Evolutionary conservation across 306 rosid genomes (phyloP), one percentile per base, ranked within the genome.

Genomic region (Lupinus albus): DNA sequence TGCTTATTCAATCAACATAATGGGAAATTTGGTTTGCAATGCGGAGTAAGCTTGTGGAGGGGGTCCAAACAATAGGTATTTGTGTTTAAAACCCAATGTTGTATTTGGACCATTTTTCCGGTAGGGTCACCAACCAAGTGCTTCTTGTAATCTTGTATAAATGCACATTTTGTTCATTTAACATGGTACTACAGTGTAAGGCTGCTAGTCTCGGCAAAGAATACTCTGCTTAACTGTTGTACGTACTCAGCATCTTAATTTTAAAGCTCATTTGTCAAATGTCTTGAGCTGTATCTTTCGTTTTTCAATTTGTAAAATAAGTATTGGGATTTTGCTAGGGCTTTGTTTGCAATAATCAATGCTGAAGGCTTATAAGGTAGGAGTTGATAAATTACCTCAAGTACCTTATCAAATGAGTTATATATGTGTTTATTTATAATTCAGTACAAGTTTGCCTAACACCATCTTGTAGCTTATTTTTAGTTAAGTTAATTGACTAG

Each of bases 261-360:
- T 38, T 13, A 15, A 33, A 61, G 81, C 47, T 51, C 44, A 28
- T 39, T 47, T 76, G 49, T 54, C 70, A 66, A 59, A 71, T 71
- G 67, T 46, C 21, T 21, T 55, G 68, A 33, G 52, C 49, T 35
- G 28, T 38, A 57, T 49, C 48, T 30, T 16, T 52, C 6, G 7
- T 10, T 42, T 57, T 42, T 20, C 47, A 63, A 54, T 18, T 6
- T 6, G 68, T 73, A 46, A 42, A 68, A 20, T 15, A 5, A 46
- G 61, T 18, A 15, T 45, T 53, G 14, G 20, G 48, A n/a, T 57
- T 12, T 73, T 46, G 73, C 46, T 54, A 18, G 4, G 30, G 30
- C 30, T 25, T 4, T 25, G 30, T 25, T 25, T 25, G 4, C 30
- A 0, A 25, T 25, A 25, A 25, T 25, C 4, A 25, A 4, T 25